These are phyloP conservation scores for Theobroma cacao DNA, from an alignment of 345 rosid species.

Conservation along the genomic window DNA sequence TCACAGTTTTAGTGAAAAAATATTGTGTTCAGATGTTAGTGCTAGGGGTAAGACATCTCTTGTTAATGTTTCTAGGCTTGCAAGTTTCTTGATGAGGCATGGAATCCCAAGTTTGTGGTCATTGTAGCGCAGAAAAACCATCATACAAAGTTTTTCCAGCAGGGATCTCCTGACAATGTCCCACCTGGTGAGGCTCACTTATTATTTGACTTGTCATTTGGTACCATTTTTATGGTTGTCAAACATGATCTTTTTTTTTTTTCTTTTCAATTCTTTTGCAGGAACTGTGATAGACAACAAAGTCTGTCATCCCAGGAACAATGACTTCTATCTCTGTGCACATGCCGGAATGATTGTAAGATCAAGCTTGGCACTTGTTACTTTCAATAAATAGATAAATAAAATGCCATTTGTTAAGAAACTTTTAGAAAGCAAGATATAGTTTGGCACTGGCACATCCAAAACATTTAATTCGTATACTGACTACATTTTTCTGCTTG, in stretches of 20 bases:
- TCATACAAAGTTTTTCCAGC: constrained; percentile 85
- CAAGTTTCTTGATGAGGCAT: constrained; percentile 61
- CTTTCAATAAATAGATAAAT: too few relatives aligned
- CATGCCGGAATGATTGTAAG: constrained; percentile 52
- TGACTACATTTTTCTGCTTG: not conserved
- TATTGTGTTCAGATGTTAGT: not conserved
- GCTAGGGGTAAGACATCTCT: not conserved
- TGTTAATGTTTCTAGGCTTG: constrained; percentile 58
- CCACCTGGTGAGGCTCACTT: constrained; percentile 60
- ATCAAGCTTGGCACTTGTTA: too few relatives aligned
- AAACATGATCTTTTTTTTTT: not conserved
- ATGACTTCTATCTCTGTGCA: constrained; percentile 46
- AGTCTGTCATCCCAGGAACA: constrained; percentile 37
- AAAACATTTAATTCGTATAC: not conserved
- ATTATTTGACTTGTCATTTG: not conserved
- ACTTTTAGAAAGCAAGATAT: not conserved
- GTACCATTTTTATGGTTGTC: not conserved
- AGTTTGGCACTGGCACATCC: not conserved
- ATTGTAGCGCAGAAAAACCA: constrained; percentile 90
- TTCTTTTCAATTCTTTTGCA: constrained; percentile 9
- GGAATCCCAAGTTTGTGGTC: constrained; percentile 75
- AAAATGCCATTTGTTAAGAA: not conserved
- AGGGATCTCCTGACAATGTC: constrained; percentile 65
- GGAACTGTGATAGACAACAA: constrained; percentile 42
- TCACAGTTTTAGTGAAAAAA: not conserved